phyloP scores from a whole-genome alignment of 345 rosid genomes.

The Citrus sp. region DNA sequence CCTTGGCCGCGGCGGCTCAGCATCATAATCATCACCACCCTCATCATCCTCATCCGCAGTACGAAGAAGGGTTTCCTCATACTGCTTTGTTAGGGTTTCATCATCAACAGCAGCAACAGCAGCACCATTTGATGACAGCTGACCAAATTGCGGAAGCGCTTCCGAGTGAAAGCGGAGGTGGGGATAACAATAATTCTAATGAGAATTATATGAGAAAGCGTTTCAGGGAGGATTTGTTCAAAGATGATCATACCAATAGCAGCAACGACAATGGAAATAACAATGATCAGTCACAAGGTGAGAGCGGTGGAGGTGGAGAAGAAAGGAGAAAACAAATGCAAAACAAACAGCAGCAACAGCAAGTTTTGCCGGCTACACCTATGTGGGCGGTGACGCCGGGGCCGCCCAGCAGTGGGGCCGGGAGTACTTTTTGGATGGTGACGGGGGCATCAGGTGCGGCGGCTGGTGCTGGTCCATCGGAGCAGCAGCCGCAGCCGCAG shows the following conservation, averaged over 20 bases:
- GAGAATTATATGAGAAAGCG: conserved; percentile 63
- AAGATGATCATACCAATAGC: conserved; percentile 33
- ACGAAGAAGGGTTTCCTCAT: conserved; percentile 54
- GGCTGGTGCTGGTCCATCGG: conserved; percentile 27
- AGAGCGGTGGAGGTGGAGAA: conserved; percentile 20
- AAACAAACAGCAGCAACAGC: conserved; percentile 24
- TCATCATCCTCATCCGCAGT: conserved; percentile 41
- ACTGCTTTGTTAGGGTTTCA: conserved; percentile 55
- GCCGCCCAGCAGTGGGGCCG: conserved; percentile 37
- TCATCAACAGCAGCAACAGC: conserved; percentile 43
- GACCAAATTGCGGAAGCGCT: conserved; percentile 60
- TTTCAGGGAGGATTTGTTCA: conserved; percentile 59
- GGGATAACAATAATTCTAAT: conserved; percentile 32
- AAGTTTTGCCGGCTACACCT: conserved; percentile 43
- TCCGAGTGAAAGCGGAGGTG: conserved; percentile 19
- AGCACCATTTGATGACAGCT: conserved; percentile 41
- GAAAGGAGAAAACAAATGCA: not conserved
- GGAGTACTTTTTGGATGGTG: conserved; percentile 71
- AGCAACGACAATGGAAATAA: not conserved
- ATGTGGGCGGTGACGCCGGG: conserved; percentile 76
- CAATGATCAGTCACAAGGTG: conserved; percentile 33
- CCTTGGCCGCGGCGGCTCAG: conserved; percentile 22
- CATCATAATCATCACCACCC: no score
- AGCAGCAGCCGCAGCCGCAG: conserved; percentile 19
- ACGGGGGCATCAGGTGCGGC: conserved; percentile 17